These are phyloP conservation scores for Plasmopara halstedii DNA, from an alignment of 352 stramenopile genomes.

Conservation along the genomic window DNA sequence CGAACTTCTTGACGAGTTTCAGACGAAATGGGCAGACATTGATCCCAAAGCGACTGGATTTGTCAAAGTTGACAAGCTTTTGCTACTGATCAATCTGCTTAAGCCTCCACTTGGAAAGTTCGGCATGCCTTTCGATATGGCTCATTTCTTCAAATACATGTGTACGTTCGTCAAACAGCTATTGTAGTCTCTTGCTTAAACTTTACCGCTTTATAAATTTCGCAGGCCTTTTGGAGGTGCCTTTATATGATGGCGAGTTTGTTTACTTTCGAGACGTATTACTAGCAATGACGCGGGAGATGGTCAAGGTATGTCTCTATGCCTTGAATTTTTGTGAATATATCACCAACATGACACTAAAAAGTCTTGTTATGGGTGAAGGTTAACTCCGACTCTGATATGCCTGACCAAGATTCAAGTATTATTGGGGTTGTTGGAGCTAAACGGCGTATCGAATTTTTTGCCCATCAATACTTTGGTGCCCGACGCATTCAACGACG, in stretches of 20 bases:
- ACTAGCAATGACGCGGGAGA: conserved; percentile 65
- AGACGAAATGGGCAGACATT: conserved; percentile 82
- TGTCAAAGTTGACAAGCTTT: conserved; percentile 68
- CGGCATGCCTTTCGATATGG: conserved; percentile 32
- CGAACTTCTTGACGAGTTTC: conserved; percentile 85
- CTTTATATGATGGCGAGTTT: conserved; percentile 73
- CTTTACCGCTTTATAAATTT: background rate
- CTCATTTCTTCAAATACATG: conserved; percentile 46
- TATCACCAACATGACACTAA: background rate
- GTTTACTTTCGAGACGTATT: conserved; percentile 87
- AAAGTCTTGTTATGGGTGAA: conserved; percentile 18
- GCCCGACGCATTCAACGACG: conserved; percentile 48
- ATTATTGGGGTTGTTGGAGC: conserved; percentile 3
- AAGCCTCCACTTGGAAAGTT: conserved; percentile 66
- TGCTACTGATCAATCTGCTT: conserved; percentile 67
- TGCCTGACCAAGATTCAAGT: conserved; percentile 28
- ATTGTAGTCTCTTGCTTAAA: background rate
- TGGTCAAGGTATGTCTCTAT: conserved; percentile 80
- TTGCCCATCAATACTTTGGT: conserved; percentile 63
- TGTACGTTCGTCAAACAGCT: conserved; percentile 25
- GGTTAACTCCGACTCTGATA: conserved; percentile 31
- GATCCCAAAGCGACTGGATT: conserved; percentile 83
- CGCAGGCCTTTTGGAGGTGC: conserved; percentile 55
- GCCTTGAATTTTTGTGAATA: too few species aligned
- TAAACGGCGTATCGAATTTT: conserved; percentile 46